phyloP scores from a whole-genome alignment of 805 yeast genomes.

The Candida alai region DNA sequence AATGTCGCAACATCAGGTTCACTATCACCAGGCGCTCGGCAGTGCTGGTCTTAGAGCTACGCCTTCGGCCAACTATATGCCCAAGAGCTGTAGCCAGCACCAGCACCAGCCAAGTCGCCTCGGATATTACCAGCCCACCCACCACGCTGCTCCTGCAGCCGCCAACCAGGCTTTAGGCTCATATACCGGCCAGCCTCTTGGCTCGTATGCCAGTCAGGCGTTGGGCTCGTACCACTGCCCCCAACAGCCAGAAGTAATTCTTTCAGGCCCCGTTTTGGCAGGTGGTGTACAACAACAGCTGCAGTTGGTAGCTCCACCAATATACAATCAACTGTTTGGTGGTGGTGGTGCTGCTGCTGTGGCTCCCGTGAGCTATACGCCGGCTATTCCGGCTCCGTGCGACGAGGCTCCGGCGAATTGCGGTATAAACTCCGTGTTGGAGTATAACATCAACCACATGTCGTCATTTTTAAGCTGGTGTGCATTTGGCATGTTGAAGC shows the following conservation, averaged over 20 bases:
- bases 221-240: conserved; percentile 1
- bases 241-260: no score
- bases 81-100: no score
- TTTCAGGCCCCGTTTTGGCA: background rate
- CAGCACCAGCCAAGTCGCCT: conserved; percentile 10
- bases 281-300: background rate
- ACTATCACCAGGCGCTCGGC: conserved; percentile 25
- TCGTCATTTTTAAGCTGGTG: conserved; percentile 75
- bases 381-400: conserved; percentile 1
- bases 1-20: conserved; percentile 6
- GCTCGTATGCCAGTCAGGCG: background rate
- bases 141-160: conserved; percentile 11
- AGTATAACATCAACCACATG: conserved; percentile 77
- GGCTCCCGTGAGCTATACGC: background rate
- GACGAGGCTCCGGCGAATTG: conserved; percentile 40
- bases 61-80: conserved; percentile 18
- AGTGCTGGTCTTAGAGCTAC: conserved; percentile 37
- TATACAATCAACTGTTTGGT: conserved; percentile 3
- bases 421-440: conserved; percentile 74
- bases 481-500: conserved; percentile 63
- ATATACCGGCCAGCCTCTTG: background rate
- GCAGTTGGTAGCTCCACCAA: conserved; percentile 2
- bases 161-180: conserved; percentile 2
- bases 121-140: background rate
- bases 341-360: no score